Base-by-base conservation (phyloP, 1,139 yeast genomes). In the Yamadazyma membranifaciens region DNA sequence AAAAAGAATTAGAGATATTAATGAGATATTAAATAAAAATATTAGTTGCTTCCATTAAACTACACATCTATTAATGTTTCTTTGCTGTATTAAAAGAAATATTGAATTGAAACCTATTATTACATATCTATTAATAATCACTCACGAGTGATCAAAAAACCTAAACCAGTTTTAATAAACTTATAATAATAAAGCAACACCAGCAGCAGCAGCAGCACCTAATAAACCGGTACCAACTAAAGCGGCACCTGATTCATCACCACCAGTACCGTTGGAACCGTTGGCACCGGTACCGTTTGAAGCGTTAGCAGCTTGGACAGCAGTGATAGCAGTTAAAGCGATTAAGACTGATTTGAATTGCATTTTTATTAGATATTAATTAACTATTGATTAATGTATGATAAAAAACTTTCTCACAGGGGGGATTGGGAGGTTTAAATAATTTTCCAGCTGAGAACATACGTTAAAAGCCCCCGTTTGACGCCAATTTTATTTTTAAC, bases 141-240 rank as follows among this genome's bases (percentile, higher is more conserved):
- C 9, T 25, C 9, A 20, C 5, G 24, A 20, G 24, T 20, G 24
- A 20, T 20, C n/a, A n/a, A n/a, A n/a, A n/a, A 20, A 20, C 24
- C 24, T 20, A 20, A n/a, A 20, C 24, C 24, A 20, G 24, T 20
- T 20, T 33, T 33, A 20, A 40, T 43, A 45, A 46, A 50, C 62
- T 65, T 67, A 67, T 55, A 67, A 63, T 54, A 67, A 65, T 55
- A 67, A 62, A 59, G 73, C 72, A 58, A 67, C 67, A 61, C 70
- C 73, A 52, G 72, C 73, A 42, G 73, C 73, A 40, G 71, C 69
- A 47, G 67, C 69, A 47, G 69, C 71, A 50, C 69, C 69, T 43
- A 55, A 46, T 43, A 56, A 47, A 52, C 61, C 65, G 39, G 65
- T 67, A 51, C 69, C 68, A 46, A 60, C 67, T 39, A 56, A 52